A percentile compares a stretch with the other conserved stretches of the same genome.
Evolutionary conservation across 1,139 yeast species (phyloP).

Genomic region (Yamadazyma jaroonii): DNA sequence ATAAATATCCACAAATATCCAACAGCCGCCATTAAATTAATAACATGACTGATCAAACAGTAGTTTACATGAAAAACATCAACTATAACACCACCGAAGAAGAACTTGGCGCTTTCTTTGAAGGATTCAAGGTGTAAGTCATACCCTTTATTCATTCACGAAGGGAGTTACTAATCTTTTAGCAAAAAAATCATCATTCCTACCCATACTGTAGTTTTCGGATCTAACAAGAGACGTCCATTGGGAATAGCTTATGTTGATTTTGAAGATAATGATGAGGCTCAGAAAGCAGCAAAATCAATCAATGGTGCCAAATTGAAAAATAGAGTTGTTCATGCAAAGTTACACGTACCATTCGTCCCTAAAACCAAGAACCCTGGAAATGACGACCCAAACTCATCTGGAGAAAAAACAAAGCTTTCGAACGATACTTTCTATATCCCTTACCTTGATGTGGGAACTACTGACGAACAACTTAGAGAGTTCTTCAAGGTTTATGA

Average conservation of each 20-base stretch:
- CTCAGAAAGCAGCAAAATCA: slow-evolving; percentile 41
- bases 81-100: slow-evolving; percentile 43
- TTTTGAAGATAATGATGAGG: slow-evolving; percentile 48
- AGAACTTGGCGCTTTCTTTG: slow-evolving; percentile 35
- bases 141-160: not conserved
- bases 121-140: slow-evolving; percentile 19
- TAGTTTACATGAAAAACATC: slow-evolving; percentile 34
- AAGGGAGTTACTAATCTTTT: slow-evolving; percentile 7
- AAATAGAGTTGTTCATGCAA: slow-evolving; percentile 35
- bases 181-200: slow-evolving; percentile 51
- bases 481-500: slow-evolving; percentile 41
- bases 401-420: not conserved
- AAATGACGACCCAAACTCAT: not conserved
- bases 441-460: slow-evolving; percentile 38
- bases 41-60: slow-evolving; percentile 6
- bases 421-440: slow-evolving; percentile 50
- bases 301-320: slow-evolving; percentile 41
- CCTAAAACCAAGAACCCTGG: slow-evolving; percentile 17
- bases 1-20: not conserved
- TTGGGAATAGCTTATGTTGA: slow-evolving; percentile 69
- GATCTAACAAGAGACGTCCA: slow-evolving; percentile 39
- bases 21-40: not conserved
- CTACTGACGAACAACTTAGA: slow-evolving; percentile 41
- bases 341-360: slow-evolving; percentile 38
- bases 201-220: slow-evolving; percentile 49